These are phyloP conservation scores for Hanseniaspora uvarum DNA, from an alignment of 1,139 yeast genomes.

Conservation along the genomic window DNA sequence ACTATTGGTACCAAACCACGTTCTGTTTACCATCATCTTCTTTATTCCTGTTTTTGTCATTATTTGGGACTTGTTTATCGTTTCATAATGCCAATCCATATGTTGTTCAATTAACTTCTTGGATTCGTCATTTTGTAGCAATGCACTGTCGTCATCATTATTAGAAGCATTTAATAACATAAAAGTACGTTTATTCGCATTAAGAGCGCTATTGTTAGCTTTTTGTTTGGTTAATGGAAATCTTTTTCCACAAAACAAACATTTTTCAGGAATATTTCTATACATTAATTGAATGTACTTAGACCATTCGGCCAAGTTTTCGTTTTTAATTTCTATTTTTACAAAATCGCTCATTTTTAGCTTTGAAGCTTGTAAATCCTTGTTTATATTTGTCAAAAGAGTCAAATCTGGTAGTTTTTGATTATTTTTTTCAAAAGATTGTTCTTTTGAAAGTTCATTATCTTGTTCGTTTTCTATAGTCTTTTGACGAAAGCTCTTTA, in stretches of 20 bases:
- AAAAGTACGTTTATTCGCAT: constrained; percentile 36
- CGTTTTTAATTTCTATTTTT: constrained; percentile 22
- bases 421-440: not conserved
- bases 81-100: constrained; percentile 16
- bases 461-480: constrained; percentile 12
- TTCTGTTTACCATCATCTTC: constrained; percentile 11
- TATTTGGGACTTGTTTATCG: constrained; percentile 4
- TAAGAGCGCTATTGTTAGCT: constrained; percentile 61
- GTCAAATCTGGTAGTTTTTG: constrained; percentile 22
- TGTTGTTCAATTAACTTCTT: constrained; percentile 12
- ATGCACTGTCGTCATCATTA: constrained; percentile 39
- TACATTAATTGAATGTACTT: constrained; percentile 27
- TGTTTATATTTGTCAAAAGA: constrained; percentile 24
- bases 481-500: constrained; percentile 21
- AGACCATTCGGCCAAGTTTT: constrained; percentile 26
- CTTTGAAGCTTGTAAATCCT: constrained; percentile 24
- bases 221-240: constrained; percentile 32
- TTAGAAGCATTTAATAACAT: constrained; percentile 54
- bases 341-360: constrained; percentile 18
- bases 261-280: constrained; percentile 56
- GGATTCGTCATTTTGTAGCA: not conserved
- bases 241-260: constrained; percentile 83
- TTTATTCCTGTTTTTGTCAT: constrained; percentile 2
- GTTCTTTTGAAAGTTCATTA: not conserved
- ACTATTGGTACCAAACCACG: not conserved